Evolutionary conservation across 2,329 filamentous ascomycete genomes (phyloP), one percentile per base, ranked within the genome.

Genomic region (Coniochaeta pulveracea): DNA sequence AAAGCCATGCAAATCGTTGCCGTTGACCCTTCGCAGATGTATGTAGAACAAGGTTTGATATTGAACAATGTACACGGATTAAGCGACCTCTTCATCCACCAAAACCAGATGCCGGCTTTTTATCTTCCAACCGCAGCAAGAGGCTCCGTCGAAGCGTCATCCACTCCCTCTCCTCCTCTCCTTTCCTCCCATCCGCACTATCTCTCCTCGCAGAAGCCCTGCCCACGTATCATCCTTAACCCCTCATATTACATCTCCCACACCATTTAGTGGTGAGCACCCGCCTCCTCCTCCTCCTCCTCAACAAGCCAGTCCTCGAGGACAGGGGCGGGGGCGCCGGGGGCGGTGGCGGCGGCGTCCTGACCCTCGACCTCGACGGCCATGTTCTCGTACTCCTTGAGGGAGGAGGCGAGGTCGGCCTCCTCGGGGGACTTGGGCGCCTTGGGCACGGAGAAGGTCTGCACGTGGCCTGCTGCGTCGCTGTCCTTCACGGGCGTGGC

Each of bases 311-410:
- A 95, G 64, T 79, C 64, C 49, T 69, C 64, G 38, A 72, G 58
- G 38, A 61, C 63, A 40, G 79, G 69, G 37, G 72, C 66, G 36
- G 69, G 70, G 51, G 72, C 52, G 45, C 67, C 66, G 57, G 75
- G 69, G 43, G 70, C 71, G 40, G 63, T 59, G 47, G 70, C 71
- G 40, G 63, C 59, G 47, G 70, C 66, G 46, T 82, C 75, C 61
- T 85, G 76, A 46, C 89, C 89, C 71, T 96, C 89, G 45, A 96
- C 80, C 64, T 98, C 91, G 47, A 95, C 88, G 49, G 80, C 74
- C 72, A 93, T 85, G 57, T 66, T 74, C 75, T 96, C 89, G 74
- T 98, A 98, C 57, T 85, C 80, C 69, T 91, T 81, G 59, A 98
- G 67, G 61, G 85, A 89, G 61, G 74, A 81, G 56, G 88, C 85